A percentile compares a stretch with the other conserved stretches of the same genome.
Conservation (phyloP, 495 filamentous ascomycete genomes). For the Penicillium salamii region DNA sequence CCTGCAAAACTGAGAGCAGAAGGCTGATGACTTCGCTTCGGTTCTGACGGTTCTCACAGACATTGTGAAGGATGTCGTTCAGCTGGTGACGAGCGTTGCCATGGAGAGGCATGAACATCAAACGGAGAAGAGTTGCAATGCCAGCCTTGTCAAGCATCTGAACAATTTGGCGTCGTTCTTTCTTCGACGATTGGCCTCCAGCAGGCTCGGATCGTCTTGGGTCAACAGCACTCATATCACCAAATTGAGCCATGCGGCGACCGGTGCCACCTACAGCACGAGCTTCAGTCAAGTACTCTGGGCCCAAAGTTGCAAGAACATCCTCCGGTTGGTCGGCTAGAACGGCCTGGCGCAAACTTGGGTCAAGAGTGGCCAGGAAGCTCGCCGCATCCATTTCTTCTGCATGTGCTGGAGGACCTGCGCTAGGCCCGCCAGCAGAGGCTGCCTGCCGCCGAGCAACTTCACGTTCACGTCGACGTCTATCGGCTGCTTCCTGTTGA, state of each 20-base stretch:
- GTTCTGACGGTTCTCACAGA: slow-evolving; percentile 92
- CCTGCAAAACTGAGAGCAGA: slow-evolving; percentile 91
- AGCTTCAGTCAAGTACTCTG: slow-evolving; percentile 81
- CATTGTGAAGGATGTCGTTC: slow-evolving; percentile 79
- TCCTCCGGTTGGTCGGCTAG: slow-evolving; percentile 91
- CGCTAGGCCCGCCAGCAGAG: slow-evolving; percentile 42
- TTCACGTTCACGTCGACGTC: slow-evolving; percentile 85
- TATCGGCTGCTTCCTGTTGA: slow-evolving; percentile 83
- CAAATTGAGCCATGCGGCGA: slow-evolving; percentile 60
- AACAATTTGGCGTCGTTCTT: slow-evolving; percentile 74
- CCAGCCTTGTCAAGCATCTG: slow-evolving; percentile 97
- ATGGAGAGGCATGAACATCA: slow-evolving; percentile 95
- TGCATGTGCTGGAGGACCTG: slow-evolving; percentile 44
- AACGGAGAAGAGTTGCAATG: slow-evolving; percentile 85
- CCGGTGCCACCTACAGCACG: slow-evolving; percentile 57
- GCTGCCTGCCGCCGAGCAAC: slow-evolving; percentile 59
- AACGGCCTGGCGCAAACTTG: slow-evolving; percentile 77
- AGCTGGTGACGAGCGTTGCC: slow-evolving; percentile 76
- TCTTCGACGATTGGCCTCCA: slow-evolving; percentile 52
- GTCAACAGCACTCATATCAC: slow-evolving; percentile 47
- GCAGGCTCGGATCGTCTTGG: slow-evolving; percentile 42
- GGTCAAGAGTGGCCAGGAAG: slow-evolving; percentile 88
- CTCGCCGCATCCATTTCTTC: slow-evolving; percentile 92
- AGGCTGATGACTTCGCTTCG: slow-evolving; percentile 92
- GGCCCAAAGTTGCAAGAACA: slow-evolving; percentile 77